phyloP scores from a whole-genome alignment of 2,329 filamentous ascomycete species.

The Fusarium devonianum region DNA sequence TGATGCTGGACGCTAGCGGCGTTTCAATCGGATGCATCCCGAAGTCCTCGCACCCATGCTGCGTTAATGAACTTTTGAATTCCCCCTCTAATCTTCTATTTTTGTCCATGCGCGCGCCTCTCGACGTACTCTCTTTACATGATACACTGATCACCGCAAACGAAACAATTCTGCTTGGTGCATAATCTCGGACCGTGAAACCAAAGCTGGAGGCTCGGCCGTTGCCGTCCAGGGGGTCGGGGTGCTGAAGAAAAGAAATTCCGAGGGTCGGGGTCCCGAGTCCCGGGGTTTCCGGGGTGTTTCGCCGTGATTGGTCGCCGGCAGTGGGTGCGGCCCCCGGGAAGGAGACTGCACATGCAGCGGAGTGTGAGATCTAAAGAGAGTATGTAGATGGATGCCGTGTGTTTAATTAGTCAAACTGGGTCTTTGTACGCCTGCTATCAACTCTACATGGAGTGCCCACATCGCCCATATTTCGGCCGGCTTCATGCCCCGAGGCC shows the following conservation, averaged over 20 bases:
- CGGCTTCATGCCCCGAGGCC: too few relatives aligned
- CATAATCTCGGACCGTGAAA: constrained; percentile 12
- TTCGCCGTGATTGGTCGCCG: constrained; percentile 1
- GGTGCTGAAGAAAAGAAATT: background rate
- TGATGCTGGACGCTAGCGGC: background rate
- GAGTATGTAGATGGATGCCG: too few relatives aligned
- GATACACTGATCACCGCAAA: constrained; percentile 6
- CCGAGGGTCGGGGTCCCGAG: constrained; percentile 23
- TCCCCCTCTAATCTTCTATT: background rate
- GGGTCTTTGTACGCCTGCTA: too few relatives aligned
- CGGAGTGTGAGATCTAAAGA: too few relatives aligned
- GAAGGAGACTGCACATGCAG: background rate
- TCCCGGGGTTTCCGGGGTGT: constrained; percentile 7
- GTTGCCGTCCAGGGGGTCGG: background rate
- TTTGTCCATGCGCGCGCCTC: background rate
- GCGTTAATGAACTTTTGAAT: background rate
- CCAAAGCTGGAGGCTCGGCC: constrained; percentile 7
- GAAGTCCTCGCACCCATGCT: too few relatives aligned
- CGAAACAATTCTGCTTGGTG: constrained; percentile 6
- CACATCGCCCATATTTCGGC: too few relatives aligned
- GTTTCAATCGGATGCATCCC: background rate
- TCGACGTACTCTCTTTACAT: background rate
- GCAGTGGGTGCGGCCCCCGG: background rate
- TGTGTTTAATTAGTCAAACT: too few relatives aligned
- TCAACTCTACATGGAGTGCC: too few relatives aligned